phyloP scores from a whole-genome alignment of 164 flowering plant genomes.

The Stephania cephalantha region DNA sequence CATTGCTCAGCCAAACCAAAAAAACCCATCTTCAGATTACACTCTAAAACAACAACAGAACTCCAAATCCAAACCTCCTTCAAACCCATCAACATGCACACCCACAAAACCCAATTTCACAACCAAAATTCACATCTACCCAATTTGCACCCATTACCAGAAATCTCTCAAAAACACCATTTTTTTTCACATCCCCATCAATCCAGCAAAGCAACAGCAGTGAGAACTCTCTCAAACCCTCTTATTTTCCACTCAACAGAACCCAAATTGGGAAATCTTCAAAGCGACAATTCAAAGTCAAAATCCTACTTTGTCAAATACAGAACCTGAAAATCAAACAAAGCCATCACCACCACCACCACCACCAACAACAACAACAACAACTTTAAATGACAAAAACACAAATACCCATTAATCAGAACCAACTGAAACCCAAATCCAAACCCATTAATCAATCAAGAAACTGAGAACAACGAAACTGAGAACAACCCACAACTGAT shows the following conservation, averaged over 20 bases:
- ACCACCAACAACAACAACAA: not conserved
- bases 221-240: not conserved
- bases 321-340: not conserved
- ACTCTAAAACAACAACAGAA: constrained; percentile 5
- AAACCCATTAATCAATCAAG: not conserved
- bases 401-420: constrained; percentile 6
- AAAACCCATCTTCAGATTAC: too few relatives aligned
- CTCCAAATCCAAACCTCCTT: constrained; percentile 21
- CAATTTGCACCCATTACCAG: not conserved
- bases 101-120: not conserved
- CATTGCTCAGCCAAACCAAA: constrained; percentile 1
- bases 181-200: too few relatives aligned
- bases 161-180: not conserved
- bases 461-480: not conserved
- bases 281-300: constrained; percentile 35
- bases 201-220: not conserved
- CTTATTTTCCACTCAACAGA: not conserved
- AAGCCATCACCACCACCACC: not conserved
- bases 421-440: constrained; percentile 17
- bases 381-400: not conserved
- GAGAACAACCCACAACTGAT: not conserved
- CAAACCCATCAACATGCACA: constrained; percentile 11
- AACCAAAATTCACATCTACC: not conserved
- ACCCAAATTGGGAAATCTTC: not conserved
- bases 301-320: constrained; percentile 29